phyloP scores from a whole-genome alignment of 2,329 filamentous ascomycete species.

The Aspergillus brasiliensis region DNA sequence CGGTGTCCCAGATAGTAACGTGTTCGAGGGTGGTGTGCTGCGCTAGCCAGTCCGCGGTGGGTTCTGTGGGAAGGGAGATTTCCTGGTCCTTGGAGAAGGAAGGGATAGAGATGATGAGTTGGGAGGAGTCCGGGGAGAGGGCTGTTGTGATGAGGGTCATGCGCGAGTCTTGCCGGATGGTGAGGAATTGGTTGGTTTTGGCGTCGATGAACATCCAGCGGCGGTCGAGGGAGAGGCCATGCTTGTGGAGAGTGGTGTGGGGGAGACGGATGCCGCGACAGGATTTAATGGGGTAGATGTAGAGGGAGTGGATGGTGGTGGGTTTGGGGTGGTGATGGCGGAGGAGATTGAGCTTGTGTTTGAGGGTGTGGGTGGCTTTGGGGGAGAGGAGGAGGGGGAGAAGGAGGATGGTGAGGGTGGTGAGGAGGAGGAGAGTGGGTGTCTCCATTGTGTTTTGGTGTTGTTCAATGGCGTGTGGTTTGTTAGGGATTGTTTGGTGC shows the following conservation, averaged over 20 bases:
- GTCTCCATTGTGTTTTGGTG: background rate
- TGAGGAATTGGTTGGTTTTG: slow-evolving; percentile 58
- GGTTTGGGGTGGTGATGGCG: slow-evolving; percentile 18
- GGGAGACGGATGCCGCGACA: slow-evolving; percentile 63
- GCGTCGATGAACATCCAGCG: slow-evolving; percentile 68
- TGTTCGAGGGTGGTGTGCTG: slow-evolving; percentile 52
- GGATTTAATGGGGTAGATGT: slow-evolving; percentile 67
- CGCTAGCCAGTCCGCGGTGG: slow-evolving; percentile 55
- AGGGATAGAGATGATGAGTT: slow-evolving; percentile 49
- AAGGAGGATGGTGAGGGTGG: background rate
- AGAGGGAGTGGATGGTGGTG: slow-evolving; percentile 44
- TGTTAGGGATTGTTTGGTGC: no score
- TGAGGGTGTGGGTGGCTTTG: slow-evolving; percentile 14
- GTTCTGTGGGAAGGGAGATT: slow-evolving; percentile 59
- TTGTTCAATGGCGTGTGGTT: no score
- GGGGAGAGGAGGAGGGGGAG: background rate
- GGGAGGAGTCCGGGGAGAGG: slow-evolving; percentile 50
- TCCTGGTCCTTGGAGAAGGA: slow-evolving; percentile 38
- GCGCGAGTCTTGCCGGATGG: slow-evolving; percentile 61
- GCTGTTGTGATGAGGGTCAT: slow-evolving; percentile 66
- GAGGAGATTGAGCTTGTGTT: slow-evolving; percentile 18
- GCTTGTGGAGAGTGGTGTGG: slow-evolving; percentile 54
- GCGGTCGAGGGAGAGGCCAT: slow-evolving; percentile 63
- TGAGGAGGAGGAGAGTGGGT: background rate
- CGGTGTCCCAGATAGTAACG: slow-evolving; percentile 61